A percentile compares a stretch with the other conserved stretches of the same genome.
Evolutionary conservation across 768 basidiomycete genomes (phyloP).

Genomic region (Hysterangium stoloniferum): DNA sequence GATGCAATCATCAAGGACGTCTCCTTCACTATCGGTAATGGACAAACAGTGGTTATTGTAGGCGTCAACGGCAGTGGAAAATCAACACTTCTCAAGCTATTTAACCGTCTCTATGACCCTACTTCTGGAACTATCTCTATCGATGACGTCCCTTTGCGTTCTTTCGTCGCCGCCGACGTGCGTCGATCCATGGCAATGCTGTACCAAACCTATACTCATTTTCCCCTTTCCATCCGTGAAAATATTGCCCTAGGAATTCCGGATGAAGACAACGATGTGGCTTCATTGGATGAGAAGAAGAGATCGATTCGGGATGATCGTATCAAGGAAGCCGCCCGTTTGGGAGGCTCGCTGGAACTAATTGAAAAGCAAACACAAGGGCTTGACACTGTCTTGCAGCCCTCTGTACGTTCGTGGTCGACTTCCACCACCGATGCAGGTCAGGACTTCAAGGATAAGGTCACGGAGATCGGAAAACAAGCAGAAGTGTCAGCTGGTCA

Average conservation of each 20-base stretch:
- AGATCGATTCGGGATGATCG: neutral
- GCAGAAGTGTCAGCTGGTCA: conserved; percentile 26
- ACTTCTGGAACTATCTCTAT: conserved; percentile 28
- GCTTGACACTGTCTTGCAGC: conserved; percentile 32
- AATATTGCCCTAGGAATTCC: conserved; percentile 33
- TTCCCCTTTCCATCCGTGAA: conserved; percentile 32
- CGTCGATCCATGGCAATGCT: conserved; percentile 35
- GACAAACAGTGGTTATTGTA: conserved; percentile 48
- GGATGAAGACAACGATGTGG: conserved; percentile 10
- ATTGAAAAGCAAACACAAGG: conserved; percentile 30
- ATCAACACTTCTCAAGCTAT: conserved; percentile 31
- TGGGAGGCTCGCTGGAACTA: conserved; percentile 33
- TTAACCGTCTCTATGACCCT: conserved; percentile 19
- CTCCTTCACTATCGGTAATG: conserved; percentile 33
- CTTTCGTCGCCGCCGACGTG: conserved; percentile 26
- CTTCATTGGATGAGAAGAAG: neutral
- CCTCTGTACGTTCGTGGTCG: conserved; percentile 17
- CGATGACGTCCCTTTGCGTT: conserved; percentile 29
- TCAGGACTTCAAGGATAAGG: conserved; percentile 11
- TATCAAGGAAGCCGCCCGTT: neutral
- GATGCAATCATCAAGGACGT: conserved; percentile 29
- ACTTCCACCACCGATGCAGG: conserved; percentile 21
- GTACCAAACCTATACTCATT: conserved; percentile 32
- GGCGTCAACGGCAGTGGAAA: conserved; percentile 52
- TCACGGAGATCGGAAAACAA: conserved; percentile 19